Evolutionary conservation across 2,329 filamentous ascomycete genomes (phyloP).

Genomic region (Penicillium italicum): DNA sequence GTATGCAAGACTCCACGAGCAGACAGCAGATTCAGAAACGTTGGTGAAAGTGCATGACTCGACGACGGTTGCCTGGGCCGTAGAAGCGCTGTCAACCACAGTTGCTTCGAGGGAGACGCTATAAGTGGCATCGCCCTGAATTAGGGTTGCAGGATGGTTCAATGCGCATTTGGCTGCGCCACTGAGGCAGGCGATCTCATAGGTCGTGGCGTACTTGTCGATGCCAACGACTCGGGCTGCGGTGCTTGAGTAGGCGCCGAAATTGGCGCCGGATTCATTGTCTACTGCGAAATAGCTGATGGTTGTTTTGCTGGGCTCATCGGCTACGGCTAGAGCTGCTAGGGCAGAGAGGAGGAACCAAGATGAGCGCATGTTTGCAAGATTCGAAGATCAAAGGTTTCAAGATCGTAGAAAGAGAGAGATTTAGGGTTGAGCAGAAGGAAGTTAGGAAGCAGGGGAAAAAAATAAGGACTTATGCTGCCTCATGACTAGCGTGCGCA

Average conservation of each 20-base stretch:
- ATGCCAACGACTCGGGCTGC: conserved; percentile 2
- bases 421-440: not conserved
- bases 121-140: conserved; percentile 11
- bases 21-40: conserved; percentile 8
- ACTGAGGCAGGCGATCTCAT: conserved; percentile 1
- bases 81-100: not conserved
- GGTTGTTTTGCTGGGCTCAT: conserved; percentile 4
- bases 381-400: not conserved
- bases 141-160: not conserved
- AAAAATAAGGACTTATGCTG: not conserved
- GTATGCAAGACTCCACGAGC: not conserved
- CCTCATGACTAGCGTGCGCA: not conserved
- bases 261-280: not conserved
- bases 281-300: conserved; percentile 5
- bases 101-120: not conserved
- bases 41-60: conserved; percentile 10
- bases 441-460: not conserved
- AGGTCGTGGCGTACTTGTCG: conserved; percentile 8
- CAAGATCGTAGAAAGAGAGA: not conserved
- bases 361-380: conserved; percentile 5
- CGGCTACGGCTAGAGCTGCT: conserved; percentile 1
- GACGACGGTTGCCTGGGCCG: not conserved
- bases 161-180: conserved; percentile 2
- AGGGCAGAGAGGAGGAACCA: conserved; percentile 2
- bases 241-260: conserved; percentile 2